phyloP scores from a whole-genome alignment of 2,329 filamentous ascomycete genomes.

The Sordariomycetes sp. region DNA sequence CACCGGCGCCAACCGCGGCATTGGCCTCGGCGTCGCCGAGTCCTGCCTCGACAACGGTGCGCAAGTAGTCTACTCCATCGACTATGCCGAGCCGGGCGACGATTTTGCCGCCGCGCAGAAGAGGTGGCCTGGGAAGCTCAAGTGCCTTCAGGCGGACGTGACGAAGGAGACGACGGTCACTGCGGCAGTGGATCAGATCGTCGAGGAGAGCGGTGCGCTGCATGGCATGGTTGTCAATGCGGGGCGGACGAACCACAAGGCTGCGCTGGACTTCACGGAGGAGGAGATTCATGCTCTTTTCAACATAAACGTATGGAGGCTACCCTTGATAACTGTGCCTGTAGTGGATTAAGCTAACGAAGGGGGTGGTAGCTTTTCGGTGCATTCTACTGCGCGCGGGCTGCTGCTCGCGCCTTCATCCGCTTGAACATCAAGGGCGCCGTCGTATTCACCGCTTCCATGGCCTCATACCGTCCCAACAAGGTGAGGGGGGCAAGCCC shows the following conservation, averaged over 20 bases:
- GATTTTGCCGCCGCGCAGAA: constrained; percentile 18
- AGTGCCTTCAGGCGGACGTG: constrained; percentile 24
- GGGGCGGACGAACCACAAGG: constrained; percentile 35
- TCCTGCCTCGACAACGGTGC: constrained; percentile 30
- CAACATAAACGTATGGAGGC: constrained; percentile 8
- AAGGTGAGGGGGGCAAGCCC: constrained; percentile 13
- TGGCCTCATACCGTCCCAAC: constrained; percentile 33
- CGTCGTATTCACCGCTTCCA: constrained; percentile 30
- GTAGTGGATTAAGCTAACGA: not conserved
- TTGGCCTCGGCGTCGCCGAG: constrained; percentile 30
- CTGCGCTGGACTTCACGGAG: constrained; percentile 28
- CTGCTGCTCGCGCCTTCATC: constrained; percentile 27
- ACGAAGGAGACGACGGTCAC: not conserved
- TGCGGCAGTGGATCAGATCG: constrained; percentile 16
- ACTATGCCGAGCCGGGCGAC: constrained; percentile 13
- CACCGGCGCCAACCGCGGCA: constrained; percentile 28
- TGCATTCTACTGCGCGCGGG: constrained; percentile 28
- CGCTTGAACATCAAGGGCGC: constrained; percentile 18
- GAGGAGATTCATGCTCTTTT: constrained; percentile 19
- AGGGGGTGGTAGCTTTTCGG: constrained; percentile 19
- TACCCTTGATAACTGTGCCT: not conserved
- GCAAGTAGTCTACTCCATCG: constrained; percentile 13
- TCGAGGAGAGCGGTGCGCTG: constrained; percentile 25
- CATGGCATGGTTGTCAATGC: constrained; percentile 38
- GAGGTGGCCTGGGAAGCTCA: constrained; percentile 23